phyloP scores from a whole-genome alignment of 2,329 filamentous ascomycete species.

The Talaromyces piceae region DNA sequence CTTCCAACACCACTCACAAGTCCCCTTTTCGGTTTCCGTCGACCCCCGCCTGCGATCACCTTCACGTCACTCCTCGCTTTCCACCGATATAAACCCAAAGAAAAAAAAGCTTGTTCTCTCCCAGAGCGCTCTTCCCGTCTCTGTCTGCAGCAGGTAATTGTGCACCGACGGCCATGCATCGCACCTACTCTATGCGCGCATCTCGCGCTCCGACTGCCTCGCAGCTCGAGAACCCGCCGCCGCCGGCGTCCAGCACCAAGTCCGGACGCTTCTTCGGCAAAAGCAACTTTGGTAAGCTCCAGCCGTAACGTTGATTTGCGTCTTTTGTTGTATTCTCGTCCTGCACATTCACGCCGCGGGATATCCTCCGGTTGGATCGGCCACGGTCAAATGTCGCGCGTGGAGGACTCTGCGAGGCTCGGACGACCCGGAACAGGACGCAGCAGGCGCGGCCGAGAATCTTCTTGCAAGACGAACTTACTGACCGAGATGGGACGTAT shows the following conservation, averaged over 20 bases:
- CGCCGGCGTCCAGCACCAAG: constrained; percentile 87
- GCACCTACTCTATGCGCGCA: constrained; percentile 98
- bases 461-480: neutral
- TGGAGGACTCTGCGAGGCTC: neutral
- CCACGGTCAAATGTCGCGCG: neutral
- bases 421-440: neutral
- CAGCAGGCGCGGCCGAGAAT: neutral
- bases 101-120: neutral
- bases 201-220: constrained; percentile 92
- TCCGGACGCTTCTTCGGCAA: constrained; percentile 81
- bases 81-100: neutral
- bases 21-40: constrained; percentile 4
- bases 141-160: neutral
- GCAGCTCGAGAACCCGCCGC: constrained; percentile 83
- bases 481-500: constrained; percentile 10
- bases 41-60: constrained; percentile 9
- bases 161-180: constrained; percentile 70
- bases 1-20: neutral
- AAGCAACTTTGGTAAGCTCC: constrained; percentile 67
- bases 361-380: neutral
- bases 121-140: neutral
- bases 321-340: neutral
- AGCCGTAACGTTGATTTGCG: neutral
- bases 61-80: constrained; percentile 9
- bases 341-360: too few relatives aligned